Percentiles rank a stretch among this genome's conserved stretches.
phyloP scores from a whole-genome alignment of 2,329 filamentous ascomycete genomes.

The Cordyceps sp. region DNA sequence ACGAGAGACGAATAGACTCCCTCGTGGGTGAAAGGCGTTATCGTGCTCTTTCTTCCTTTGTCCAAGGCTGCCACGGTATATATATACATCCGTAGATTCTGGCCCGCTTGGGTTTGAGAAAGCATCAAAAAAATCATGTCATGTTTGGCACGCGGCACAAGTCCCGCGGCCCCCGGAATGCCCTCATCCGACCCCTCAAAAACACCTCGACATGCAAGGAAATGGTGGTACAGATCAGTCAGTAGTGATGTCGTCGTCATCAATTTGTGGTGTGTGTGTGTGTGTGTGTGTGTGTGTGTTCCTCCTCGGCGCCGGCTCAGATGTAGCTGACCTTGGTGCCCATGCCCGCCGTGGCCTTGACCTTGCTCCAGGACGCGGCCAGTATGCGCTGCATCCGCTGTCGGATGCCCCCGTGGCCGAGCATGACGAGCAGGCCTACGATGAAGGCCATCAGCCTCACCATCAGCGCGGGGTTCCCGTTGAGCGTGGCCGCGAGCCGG shows the following conservation, averaged over 20 bases:
- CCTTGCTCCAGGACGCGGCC: slow-evolving; percentile 59
- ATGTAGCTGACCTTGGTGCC: slow-evolving; percentile 97
- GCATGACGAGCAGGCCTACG: slow-evolving; percentile 57
- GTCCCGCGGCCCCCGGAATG: no score
- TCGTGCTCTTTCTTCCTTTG: neutral
- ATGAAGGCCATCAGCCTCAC: slow-evolving; percentile 60
- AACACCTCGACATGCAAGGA: slow-evolving; percentile 12
- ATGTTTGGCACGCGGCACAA: no score
- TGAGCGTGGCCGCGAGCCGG: slow-evolving; percentile 30
- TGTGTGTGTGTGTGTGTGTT: no score
- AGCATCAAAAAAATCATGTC: no score
- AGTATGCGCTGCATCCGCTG: slow-evolving; percentile 57
- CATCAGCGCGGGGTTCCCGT: slow-evolving; percentile 38
- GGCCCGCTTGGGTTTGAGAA: no score
- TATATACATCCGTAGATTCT: neutral
- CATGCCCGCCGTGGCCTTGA: slow-evolving; percentile 79
- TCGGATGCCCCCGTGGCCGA: slow-evolving; percentile 59
- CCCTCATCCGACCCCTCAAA: no score
- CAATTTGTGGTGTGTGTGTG: no score
- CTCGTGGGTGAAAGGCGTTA: neutral
- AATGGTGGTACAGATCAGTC: slow-evolving; percentile 5
- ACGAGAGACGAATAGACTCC: neutral
- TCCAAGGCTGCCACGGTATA: neutral
- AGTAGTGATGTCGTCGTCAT: slow-evolving; percentile 3
- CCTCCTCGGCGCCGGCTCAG: no score